phyloP scores from a whole-genome alignment of 179 eudicot species.

The Amaranthus tricolor region DNA sequence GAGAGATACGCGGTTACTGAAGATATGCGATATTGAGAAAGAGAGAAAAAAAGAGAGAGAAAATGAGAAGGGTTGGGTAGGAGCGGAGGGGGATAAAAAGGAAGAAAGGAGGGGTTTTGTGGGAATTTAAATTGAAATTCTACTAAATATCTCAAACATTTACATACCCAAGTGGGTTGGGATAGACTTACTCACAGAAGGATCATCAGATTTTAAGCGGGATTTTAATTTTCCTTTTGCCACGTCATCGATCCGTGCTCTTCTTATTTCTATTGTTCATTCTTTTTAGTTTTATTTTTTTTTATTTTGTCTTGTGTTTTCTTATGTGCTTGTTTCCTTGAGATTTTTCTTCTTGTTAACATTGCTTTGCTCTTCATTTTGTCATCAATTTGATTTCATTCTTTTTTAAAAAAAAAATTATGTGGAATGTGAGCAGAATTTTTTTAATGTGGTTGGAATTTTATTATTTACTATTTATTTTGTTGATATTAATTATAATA shows the following conservation, averaged over 20 bases:
- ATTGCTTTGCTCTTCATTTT: background rate
- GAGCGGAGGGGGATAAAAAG: conserved; percentile 18
- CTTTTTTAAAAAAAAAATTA: no score
- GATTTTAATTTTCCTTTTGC: conserved; percentile 10
- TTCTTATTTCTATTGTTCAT: background rate
- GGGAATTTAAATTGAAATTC: conserved; percentile 27
- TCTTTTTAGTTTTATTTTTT: background rate
- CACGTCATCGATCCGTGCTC: conserved; percentile 17
- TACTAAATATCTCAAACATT: conserved; percentile 8
- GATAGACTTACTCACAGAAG: background rate
- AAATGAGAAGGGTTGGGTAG: background rate
- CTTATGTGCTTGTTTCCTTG: conserved; percentile 2
- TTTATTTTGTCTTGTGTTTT: conserved; percentile 2
- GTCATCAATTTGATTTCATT: background rate
- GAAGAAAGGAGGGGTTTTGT: conserved; percentile 17
- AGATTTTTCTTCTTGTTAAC: background rate
- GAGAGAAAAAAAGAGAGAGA: background rate
- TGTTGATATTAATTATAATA: no score
- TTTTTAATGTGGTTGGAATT: no score
- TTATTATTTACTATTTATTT: no score
- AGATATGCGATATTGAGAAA: conserved; percentile 21
- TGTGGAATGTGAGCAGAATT: no score
- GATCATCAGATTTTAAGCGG: conserved; percentile 12
- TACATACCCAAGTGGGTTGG: background rate
- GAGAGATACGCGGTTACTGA: conserved; percentile 11